Base-by-base conservation (phyloP, 345 rosid genomes). In the Syzygium grande region DNA sequence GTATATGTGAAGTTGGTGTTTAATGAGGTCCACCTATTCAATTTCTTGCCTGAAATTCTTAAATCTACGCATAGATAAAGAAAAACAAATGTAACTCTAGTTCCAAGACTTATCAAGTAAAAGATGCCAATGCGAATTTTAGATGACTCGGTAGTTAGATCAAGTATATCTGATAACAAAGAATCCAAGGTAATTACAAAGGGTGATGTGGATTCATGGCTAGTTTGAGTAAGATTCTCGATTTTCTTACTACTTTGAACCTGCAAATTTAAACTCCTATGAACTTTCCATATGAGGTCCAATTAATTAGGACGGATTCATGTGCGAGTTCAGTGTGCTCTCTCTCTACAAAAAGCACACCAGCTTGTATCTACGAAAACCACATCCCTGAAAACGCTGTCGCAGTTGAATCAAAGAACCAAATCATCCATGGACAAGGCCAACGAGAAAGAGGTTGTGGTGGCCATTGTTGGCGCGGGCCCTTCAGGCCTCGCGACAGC, bases 401-500 rank as follows among this genome's bases (percentile, higher is more conserved):
- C 9, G 46, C 79, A 4, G 25, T 68, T 34, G 25, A 68, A 9
- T 68, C 43, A 30, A 30, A 68, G 43, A 30, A 38, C 79, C 79
- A 68, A 68, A 34, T 68, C 46, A 34, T 68, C 61, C 80, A 68
- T 68, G 80, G 80, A 34, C 46, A 34, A 34, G 80, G 80, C 46
- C 80, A 68, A 17, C 22, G 80, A 68, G 29, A 34, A 13, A 79
- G 38, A 79, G 23, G 84, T 85, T 11, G 51, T 54, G 11, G 94
- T 91, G 43, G 89, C 92, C 30, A 90, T 94, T 21, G 93, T 94
- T 7, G 96, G 97, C 15, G 94, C 93, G 8, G 97, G 95, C 27
- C 97, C 98, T 54, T 89, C 96, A 9, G 97, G 96, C 63, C 73
- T 94, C 34, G 94, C 95, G 0, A 86, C 95, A 3, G 88, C 95